Evolutionary conservation across 306 rosid species (phyloP).

Genomic region (Cajanus cajan): DNA sequence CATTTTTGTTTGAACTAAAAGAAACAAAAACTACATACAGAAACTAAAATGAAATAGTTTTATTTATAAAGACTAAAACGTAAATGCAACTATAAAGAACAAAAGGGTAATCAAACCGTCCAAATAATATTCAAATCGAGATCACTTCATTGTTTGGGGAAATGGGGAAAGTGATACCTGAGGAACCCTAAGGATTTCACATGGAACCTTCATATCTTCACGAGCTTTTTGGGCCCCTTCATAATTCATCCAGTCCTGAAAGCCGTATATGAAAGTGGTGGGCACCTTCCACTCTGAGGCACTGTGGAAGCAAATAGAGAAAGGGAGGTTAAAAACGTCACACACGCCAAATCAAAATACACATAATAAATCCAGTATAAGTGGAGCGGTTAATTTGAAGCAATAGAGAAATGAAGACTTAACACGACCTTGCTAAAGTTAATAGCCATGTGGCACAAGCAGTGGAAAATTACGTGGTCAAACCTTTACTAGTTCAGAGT

Average conservation of each 20-base stretch:
- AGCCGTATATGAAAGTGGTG: conserved; percentile 89
- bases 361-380: background rate
- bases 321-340: conserved; percentile 11
- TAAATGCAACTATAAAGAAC: too few species aligned
- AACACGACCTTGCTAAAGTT: background rate
- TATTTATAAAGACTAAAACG: too few species aligned
- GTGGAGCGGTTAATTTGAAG: background rate
- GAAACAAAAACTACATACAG: too few species aligned
- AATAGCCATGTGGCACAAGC: background rate
- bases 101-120: too few species aligned
- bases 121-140: background rate
- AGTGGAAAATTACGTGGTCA: background rate
- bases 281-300: conserved; percentile 96
- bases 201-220: conserved; percentile 79
- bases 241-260: conserved; percentile 86
- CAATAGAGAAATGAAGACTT: background rate
- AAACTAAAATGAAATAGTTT: too few species aligned
- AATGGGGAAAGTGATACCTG: conserved; percentile 54
- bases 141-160: background rate
- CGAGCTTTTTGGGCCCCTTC: conserved; percentile 95
- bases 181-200: conserved; percentile 91
- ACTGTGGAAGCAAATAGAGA: conserved; percentile 41
- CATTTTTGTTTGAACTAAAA: too few species aligned
- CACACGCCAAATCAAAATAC: background rate
- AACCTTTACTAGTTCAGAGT: background rate